Base-by-base conservation (phyloP, 192 early-diverging fungal species). In the Funneliformis mosseae region DNA sequence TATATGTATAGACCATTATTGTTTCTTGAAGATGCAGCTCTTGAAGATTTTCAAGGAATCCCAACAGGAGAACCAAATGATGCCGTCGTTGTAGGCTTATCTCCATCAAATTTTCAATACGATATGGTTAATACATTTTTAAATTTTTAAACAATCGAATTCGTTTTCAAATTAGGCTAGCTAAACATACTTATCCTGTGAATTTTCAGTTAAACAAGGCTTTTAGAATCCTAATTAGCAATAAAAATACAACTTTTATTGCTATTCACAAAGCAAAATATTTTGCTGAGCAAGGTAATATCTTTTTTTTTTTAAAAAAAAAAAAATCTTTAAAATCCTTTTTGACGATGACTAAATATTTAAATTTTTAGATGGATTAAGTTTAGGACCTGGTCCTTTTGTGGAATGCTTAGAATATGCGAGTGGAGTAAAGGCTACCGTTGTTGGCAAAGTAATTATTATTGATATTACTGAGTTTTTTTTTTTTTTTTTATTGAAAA, bases 301-400 rank as follows among this genome's bases (percentile, higher is more conserved):
- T 55, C 50, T 4, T 45, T 45, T 45, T 45, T 45, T 45, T 45
- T 45, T 45, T 45, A 45, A 43, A 43, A 43, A 43, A 43, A 43
- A 43, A 43, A 43, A 5, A 50, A 50, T 55, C 16, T 21, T 6
- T 1, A 5, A 55, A 21, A 16, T 21, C 6, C 6, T 7, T 55
- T 21, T 55, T 21, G 21, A 55, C 21, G 21, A 55, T 55, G 7
- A 21, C 21, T 16, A 55, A 55, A 16, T 5, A 55, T 55, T 55
- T 55, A 21, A 55, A 21, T 55, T 55, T 21, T 4, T 84, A 0
- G 86, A 90, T 59, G 86, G 87, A 12, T 83, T 97, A 48, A 88
- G 90, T 16, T 80, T 97, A 63, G 96, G 96, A 1, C 96, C 96
- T 8, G 96, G 96, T n/a, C 92, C 93, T 12, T 97, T 97, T 88